These are phyloP conservation scores for Tilletia indica DNA, from an alignment of 1,284 basidiomycete genomes.

Conservation along the genomic window DNA sequence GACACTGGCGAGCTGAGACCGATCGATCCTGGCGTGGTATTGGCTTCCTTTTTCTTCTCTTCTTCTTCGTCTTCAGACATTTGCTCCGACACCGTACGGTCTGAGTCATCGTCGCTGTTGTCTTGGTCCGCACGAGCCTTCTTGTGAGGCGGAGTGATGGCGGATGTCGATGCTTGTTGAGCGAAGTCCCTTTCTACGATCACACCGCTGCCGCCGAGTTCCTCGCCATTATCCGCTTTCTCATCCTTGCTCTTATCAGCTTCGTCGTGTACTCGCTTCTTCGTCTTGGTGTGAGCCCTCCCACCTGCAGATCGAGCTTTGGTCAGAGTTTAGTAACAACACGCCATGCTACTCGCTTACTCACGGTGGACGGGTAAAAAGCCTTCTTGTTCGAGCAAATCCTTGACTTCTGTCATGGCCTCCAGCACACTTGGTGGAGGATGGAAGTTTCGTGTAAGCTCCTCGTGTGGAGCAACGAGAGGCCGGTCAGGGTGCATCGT, in stretches of 20 bases:
- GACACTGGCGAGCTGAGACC: not conserved
- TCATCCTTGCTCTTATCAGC: not conserved
- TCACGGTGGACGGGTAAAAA: constrained; percentile 3
- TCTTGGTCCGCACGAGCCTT: no score
- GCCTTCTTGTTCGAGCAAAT: not conserved
- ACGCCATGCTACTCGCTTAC: not conserved
- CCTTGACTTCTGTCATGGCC: not conserved
- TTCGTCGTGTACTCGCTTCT: not conserved
- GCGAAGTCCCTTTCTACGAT: no score
- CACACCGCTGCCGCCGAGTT: not conserved
- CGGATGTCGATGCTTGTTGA: no score
- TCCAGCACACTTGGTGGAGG: constrained; percentile 11
- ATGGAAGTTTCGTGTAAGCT: constrained; percentile 4
- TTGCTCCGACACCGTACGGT: no score
- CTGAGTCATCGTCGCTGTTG: no score
- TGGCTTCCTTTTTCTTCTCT: no score
- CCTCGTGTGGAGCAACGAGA: not conserved
- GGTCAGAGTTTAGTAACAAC: not conserved
- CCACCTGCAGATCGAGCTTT: not conserved
- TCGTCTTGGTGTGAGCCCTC: not conserved
- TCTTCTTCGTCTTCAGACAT: no score
- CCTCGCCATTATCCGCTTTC: not conserved
- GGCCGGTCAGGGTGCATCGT: constrained; percentile 10
- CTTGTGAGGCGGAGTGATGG: no score
- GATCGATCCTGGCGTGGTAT: no score